Base-by-base conservation (phyloP, 2,329 filamentous ascomycete species). In the Hypoxylon sp. region DNA sequence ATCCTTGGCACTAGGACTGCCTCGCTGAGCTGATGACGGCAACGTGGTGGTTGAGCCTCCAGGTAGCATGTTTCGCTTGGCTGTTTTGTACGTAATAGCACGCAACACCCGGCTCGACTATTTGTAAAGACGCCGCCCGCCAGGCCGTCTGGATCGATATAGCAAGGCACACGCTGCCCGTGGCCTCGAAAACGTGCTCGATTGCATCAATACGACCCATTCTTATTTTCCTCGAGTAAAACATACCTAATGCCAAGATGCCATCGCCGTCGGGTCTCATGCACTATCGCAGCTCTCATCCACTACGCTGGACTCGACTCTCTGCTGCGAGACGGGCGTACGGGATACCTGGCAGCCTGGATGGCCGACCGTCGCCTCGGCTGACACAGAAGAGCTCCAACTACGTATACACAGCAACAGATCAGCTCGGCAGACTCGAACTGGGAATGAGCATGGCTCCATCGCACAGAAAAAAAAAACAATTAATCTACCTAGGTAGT, bases 81-180 rank as follows among this genome's bases (percentile, higher is more conserved):
- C 48, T 65, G 63, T 58, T 58, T 70, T 69, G 67, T 70, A 70
- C 67, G 67, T 70, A 70, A 70, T 70, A 66, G 66, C 57, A 65
- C 58, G 55, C 59, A 58, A 40, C 46, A 56, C 20, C 46, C 57
- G 49, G 35, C 48, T 35, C 23, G 49, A 60, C 46, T 60, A 60
- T 57, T 60, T 55, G 52, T 57, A 63, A 60, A 54, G 26, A 47
- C 21, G n/a, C 48, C 37, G 51, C 41, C 27, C 40, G 24, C 45
- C 4, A 26, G 58, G 40, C 51, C 48, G 29, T 46, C 8, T 37
- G 35, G 50, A 41, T 24, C 42, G 45, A 51, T 26, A 42, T 52
- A 46, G 42, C 51, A 62, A 52, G 49, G 29, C 29, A 48, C 10
- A 51, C 41, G 51, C 50, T 48, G 50, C 38, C 50, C 58, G 49